Conservation (phyloP, 176 grass and related monocot genomes). For the Coix lacrymajobi region DNA sequence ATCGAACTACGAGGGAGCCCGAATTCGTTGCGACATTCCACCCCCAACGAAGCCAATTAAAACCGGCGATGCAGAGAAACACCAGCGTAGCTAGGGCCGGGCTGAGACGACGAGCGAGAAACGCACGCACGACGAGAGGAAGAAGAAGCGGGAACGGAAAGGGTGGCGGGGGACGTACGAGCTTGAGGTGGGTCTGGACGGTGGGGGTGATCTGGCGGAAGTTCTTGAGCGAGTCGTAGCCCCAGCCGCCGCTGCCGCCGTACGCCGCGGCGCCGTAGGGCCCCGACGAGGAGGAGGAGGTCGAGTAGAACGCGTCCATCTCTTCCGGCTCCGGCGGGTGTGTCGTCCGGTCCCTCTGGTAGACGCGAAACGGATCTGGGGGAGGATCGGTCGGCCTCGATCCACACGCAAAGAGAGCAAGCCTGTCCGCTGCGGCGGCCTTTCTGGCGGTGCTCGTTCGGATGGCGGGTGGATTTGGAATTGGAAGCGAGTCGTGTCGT, state of each 20-base stretch:
- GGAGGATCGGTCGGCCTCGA: background rate
- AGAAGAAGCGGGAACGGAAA: too few species aligned
- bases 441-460: background rate
- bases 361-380: background rate
- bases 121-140: background rate
- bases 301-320: constrained; percentile 63
- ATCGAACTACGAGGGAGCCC: accelerated
- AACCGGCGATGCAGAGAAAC: background rate
- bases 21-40: background rate
- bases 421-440: too few species aligned
- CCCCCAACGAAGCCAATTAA: background rate
- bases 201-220: constrained; percentile 60
- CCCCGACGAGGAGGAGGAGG: constrained; percentile 2
- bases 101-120: too few species aligned
- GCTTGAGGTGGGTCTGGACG: constrained; percentile 83
- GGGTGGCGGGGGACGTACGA: constrained; percentile 28
- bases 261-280: constrained; percentile 5
- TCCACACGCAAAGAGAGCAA: constrained; percentile 4
- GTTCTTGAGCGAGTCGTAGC: constrained; percentile 69
- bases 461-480: too few species aligned
- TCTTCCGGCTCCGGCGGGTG: background rate
- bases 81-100: too few species aligned
- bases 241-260: background rate
- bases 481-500: background rate
- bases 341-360: background rate